Evolutionary conservation across 176 grass and related monocot species (phyloP), one percentile per base, ranked within the genome.

Genomic region (Tillandsia fasciculata): DNA sequence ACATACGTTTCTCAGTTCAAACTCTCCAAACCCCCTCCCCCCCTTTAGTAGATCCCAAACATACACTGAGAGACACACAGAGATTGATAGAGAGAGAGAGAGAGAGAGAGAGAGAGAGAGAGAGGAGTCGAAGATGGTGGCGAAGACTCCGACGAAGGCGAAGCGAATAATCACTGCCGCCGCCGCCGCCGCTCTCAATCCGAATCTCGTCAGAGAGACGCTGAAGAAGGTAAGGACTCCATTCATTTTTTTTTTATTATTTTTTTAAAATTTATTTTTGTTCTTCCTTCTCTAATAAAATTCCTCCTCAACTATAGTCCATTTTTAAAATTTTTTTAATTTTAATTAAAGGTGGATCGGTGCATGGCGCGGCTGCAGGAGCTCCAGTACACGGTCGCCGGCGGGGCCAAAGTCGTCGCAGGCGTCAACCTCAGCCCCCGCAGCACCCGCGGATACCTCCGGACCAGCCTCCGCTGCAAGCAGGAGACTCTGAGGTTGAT

Each of bases 281-380:
- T 20, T 20, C 20, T 20, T 20, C 20, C 20, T 20, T 20, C 0
- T 20, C 20, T 20, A 20, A 20, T 20, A 20, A 20, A 20, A 20
- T 20, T 20, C 20, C 20, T 20, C 20, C 20, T 20, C 20, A 20
- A 20, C 20, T 20, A 20, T 20, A 20, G 20, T 20, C 20, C 20
- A 20, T 20, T 20, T 20, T 20, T 20, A 0, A 20, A 20, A 20
- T 0, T 20, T 20, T 20, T 20, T 20, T 20, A 20, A 20, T 20
- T 20, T 20, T 20, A 20, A 20, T 20, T 20, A 20, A 20, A 20
- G 87, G 81, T 96, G 80, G 91, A 96, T 66, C 66, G 81, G 49
- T 96, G 91, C 88, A 88, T 96, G 91, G 84, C 86, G 49, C 89
- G 86, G 51, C 83, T 92, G 23, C 89, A 97, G 83, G 94, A 97